Evolutionary conservation across 805 yeast species (phyloP).

Genomic region (Ogataea minuta): DNA sequence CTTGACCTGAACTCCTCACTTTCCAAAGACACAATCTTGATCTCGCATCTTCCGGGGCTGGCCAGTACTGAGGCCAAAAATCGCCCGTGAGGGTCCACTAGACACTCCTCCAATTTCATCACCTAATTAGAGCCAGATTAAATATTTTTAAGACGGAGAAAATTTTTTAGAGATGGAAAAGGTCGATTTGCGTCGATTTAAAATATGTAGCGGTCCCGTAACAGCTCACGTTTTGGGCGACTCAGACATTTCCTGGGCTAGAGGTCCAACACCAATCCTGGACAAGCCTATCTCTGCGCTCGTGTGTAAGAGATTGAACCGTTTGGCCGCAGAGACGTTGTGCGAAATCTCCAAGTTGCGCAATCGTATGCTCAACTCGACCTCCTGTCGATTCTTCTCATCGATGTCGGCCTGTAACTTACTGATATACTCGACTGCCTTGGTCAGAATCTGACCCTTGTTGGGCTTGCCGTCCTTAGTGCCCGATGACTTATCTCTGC

Average conservation of each 20-base stretch:
- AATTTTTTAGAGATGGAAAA: constrained; percentile 6
- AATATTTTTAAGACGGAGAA: constrained; percentile 3
- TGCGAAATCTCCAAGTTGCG: constrained; percentile 49
- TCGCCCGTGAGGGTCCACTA: constrained; percentile 18
- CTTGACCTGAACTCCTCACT: constrained; percentile 29
- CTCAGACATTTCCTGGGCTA: constrained; percentile 41
- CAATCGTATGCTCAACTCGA: constrained; percentile 62
- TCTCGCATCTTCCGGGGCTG: constrained; percentile 45
- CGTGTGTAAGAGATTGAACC: constrained; percentile 53
- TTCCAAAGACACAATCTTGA: constrained; percentile 38
- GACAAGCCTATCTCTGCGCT: constrained; percentile 78
- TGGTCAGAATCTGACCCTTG: constrained; percentile 76
- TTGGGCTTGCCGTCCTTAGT: constrained; percentile 84
- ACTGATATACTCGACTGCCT: constrained; percentile 71
- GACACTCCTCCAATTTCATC: constrained; percentile 18
- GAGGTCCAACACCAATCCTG: constrained; percentile 79
- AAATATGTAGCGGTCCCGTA: constrained; percentile 1
- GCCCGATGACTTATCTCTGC: constrained; percentile 52
- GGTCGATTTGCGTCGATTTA: constrained; percentile 8
- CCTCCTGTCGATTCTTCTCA: constrained; percentile 73
- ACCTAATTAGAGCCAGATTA: background rate
- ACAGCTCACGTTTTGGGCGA: constrained; percentile 6
- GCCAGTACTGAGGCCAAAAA: constrained; percentile 36
- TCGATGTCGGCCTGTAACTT: constrained; percentile 71
- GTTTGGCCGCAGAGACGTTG: constrained; percentile 38